Evolutionary conservation across 179 eudicot genomes (phyloP).

Genomic region (Camellia oleifera): DNA sequence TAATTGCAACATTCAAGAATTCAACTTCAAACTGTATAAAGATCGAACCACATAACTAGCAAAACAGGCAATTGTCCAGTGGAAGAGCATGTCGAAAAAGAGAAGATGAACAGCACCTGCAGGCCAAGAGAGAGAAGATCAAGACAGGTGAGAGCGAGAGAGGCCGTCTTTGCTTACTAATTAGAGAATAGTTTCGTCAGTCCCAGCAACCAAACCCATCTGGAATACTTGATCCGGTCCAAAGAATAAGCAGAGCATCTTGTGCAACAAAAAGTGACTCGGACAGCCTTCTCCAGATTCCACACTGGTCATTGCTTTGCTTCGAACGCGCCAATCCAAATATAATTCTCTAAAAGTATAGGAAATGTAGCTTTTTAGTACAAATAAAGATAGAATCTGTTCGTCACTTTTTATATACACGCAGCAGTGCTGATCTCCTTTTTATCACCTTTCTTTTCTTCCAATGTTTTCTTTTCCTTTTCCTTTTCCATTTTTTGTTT

Average conservation of each 20-base stretch:
- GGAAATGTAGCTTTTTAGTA: neutral
- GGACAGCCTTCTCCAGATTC: neutral
- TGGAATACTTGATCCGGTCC: neutral
- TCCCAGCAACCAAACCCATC: neutral
- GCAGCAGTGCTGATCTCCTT: neutral
- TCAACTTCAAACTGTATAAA: neutral
- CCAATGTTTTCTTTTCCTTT: neutral
- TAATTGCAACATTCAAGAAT: neutral
- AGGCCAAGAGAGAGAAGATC: neutral
- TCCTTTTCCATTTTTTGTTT: neutral
- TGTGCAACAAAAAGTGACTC: neutral
- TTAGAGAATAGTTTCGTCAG: neutral
- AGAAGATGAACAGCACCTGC: neutral
- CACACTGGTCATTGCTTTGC: neutral
- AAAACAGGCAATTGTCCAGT: neutral
- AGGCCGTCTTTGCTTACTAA: neutral
- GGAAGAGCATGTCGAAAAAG: neutral
- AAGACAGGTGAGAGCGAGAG: neutral
- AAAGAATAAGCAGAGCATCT: slow-evolving; percentile 6
- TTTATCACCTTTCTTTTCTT: neutral
- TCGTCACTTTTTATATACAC: slow-evolving; percentile 2
- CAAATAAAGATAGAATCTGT: slow-evolving; percentile 6
- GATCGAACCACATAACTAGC: neutral
- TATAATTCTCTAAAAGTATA: neutral
- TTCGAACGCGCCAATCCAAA: slow-evolving; percentile 1